Evolutionary conservation across 371 early-diverging fungal genomes (phyloP).

Genomic region (Rhizomucor miehei): DNA sequence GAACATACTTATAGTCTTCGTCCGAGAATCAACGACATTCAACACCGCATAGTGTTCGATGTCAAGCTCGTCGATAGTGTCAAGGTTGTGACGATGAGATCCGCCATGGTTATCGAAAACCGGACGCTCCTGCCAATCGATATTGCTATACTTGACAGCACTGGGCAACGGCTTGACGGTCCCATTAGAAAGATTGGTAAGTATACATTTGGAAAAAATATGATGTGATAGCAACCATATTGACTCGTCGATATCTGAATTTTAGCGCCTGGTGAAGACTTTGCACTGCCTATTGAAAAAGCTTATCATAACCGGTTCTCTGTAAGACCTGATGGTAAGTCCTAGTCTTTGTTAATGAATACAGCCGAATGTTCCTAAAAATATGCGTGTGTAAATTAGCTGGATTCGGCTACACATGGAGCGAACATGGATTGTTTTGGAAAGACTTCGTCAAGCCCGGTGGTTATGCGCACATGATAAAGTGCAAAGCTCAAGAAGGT

Average conservation of each 20-base stretch:
- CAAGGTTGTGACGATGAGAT: conserved; percentile 92
- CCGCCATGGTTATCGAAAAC: conserved; percentile 81
- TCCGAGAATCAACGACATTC: conserved; percentile 74
- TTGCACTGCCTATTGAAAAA: conserved; percentile 81
- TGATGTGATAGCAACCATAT: not conserved
- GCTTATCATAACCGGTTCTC: conserved; percentile 77
- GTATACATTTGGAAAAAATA: not conserved
- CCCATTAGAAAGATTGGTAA: conserved; percentile 50
- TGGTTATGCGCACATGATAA: conserved; percentile 37
- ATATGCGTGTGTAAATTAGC: conserved; percentile 19
- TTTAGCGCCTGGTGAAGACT: conserved; percentile 77
- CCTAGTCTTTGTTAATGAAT: not conserved
- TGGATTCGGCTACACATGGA: conserved; percentile 83
- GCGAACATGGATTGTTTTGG: conserved; percentile 67
- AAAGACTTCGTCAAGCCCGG: conserved; percentile 45
- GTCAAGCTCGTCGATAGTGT: conserved; percentile 81
- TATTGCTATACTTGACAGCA: conserved; percentile 69
- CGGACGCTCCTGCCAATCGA: conserved; percentile 78
- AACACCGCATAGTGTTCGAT: conserved; percentile 86
- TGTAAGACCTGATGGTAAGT: conserved; percentile 78
- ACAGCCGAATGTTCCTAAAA: not conserved
- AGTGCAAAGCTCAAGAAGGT: conserved; percentile 42
- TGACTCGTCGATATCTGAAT: not conserved
- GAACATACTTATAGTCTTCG: conserved; percentile 71
- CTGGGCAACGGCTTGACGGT: conserved; percentile 50